A percentile compares a stretch with the other conserved stretches of the same genome.
Evolutionary conservation across 768 basidiomycete species (phyloP).

Genomic region (Termitomyces sp.): DNA sequence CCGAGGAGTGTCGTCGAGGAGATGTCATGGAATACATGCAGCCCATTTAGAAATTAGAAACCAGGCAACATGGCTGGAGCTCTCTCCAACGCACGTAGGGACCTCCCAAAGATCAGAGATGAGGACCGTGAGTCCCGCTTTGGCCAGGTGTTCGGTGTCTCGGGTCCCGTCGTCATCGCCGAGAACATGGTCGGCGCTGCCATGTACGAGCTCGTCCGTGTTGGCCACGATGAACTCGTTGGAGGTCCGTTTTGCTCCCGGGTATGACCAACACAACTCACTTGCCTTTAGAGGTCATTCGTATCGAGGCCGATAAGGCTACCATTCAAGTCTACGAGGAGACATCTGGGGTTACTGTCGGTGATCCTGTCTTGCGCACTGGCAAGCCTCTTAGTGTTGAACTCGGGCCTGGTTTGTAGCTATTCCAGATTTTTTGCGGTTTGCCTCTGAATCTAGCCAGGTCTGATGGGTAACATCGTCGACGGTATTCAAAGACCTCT

Average conservation of each 20-base stretch:
- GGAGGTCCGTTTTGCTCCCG: constrained; percentile 59
- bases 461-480: constrained; percentile 98
- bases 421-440: neutral
- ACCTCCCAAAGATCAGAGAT: constrained; percentile 84
- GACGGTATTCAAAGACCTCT: constrained; percentile 95
- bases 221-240: constrained; percentile 97
- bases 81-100: constrained; percentile 82
- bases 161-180: constrained; percentile 97
- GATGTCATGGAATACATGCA: neutral
- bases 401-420: constrained; percentile 80
- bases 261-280: constrained; percentile 3
- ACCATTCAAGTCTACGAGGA: constrained; percentile 99
- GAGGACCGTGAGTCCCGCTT: constrained; percentile 86
- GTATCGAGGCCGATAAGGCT: constrained; percentile 96
- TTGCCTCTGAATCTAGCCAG: constrained; percentile 32
- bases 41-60: neutral
- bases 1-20: constrained; percentile 5
- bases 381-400: constrained; percentile 98
- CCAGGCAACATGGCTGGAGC: constrained; percentile 75
- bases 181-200: constrained; percentile 94
- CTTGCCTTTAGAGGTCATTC: constrained; percentile 80
- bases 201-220: constrained; percentile 97
- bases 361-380: constrained; percentile 95
- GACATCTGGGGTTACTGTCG: constrained; percentile 97
- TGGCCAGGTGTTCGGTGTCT: constrained; percentile 91